Evolutionary conservation across 2,329 filamentous ascomycete genomes (phyloP), one percentile per base, ranked within the genome.

Genomic region (Aspergillus sp.): DNA sequence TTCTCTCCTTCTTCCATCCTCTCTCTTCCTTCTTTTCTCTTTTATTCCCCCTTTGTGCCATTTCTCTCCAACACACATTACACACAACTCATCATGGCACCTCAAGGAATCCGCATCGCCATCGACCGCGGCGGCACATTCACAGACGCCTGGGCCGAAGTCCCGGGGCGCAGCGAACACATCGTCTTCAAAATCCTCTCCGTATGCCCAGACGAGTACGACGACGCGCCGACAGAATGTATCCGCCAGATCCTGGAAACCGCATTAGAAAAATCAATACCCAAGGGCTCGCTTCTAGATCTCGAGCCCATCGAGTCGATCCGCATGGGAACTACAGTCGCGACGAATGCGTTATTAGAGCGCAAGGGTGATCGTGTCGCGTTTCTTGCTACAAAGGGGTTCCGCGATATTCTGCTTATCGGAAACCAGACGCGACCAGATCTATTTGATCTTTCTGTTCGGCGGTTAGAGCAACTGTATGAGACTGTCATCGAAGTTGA

Each of bases 321-420:
- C 72, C 88, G 92, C 56, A 96, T 96, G 92, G 92, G 92, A 50
- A 96, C 92, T 2, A 96, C 92, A 0, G 92, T 96, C 11, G 92
- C 92, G 11, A 96, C 92, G 0, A 96, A 96, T 74, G 92, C 92
- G 0, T 77, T 96, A 62, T 82, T 69, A 6, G 67, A 70, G 51
- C 57, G 68, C 7, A 69, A 69, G 56, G 68, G 68, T 2, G 67
- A 69, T 49, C 63, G 64, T 0, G 58, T 61, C 15, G 66, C 65
- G 7, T 62, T 69, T 3, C 51, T 69, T 3, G 57, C 94, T 8
- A 96, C 92, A 1, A 89, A 88, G 68, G 92, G 92, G 0, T 96
- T 96, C 80, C 87, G 86, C 66, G 92, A 96, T 74, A 93, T 91
- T 66, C 80, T 96, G 25, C 84, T 88, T 45, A 96, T 96, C 72